Evolutionary conservation across 2,329 filamentous ascomycete genomes (phyloP).

Genomic region (Aspergillus transmontanensis): DNA sequence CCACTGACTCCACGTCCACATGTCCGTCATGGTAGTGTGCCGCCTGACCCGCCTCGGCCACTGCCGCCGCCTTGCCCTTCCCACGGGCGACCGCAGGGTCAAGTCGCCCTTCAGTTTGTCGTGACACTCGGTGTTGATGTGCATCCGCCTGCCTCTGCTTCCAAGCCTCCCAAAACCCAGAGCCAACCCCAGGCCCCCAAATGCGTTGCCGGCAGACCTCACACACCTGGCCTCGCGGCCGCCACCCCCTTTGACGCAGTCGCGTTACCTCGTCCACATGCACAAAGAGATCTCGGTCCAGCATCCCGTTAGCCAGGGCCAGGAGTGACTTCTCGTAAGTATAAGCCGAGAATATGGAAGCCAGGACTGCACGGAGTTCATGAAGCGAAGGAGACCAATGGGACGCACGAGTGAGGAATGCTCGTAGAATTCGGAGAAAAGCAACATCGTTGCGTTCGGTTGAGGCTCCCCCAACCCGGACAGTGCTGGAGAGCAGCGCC

Average conservation of each 20-base stretch:
- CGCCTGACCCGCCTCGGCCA: slow-evolving; percentile 21
- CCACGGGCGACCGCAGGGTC: slow-evolving; percentile 33
- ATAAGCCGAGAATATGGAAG: slow-evolving; percentile 92
- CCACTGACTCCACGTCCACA: slow-evolving; percentile 16
- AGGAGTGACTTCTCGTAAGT: slow-evolving; percentile 92
- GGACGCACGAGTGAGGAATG: slow-evolving; percentile 82
- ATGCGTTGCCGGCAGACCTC: slow-evolving; percentile 80
- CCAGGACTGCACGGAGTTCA: slow-evolving; percentile 80
- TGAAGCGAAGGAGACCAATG: slow-evolving; percentile 80
- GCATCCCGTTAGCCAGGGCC: slow-evolving; percentile 77
- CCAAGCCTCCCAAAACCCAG: slow-evolving; percentile 80
- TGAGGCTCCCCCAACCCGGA: slow-evolving; percentile 43
- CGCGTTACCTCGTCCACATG: slow-evolving; percentile 74
- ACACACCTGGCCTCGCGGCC: slow-evolving; percentile 81
- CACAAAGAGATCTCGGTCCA: slow-evolving; percentile 86
- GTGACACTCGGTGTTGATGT: slow-evolving; percentile 32
- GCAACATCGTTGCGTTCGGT: slow-evolving; percentile 61
- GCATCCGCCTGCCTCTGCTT: slow-evolving; percentile 57
- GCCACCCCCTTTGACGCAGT: slow-evolving; percentile 83
- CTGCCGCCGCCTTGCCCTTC: slow-evolving; percentile 44
- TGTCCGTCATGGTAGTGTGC: slow-evolving; percentile 18
- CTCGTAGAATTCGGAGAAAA: slow-evolving; percentile 85
- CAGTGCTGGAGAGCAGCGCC: slow-evolving; percentile 76
- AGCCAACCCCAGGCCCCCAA: slow-evolving; percentile 85
- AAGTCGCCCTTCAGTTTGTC: slow-evolving; percentile 30